Conservation (phyloP, 2,329 filamentous ascomycete species). For the Pestalotiopsis sp. region DNA sequence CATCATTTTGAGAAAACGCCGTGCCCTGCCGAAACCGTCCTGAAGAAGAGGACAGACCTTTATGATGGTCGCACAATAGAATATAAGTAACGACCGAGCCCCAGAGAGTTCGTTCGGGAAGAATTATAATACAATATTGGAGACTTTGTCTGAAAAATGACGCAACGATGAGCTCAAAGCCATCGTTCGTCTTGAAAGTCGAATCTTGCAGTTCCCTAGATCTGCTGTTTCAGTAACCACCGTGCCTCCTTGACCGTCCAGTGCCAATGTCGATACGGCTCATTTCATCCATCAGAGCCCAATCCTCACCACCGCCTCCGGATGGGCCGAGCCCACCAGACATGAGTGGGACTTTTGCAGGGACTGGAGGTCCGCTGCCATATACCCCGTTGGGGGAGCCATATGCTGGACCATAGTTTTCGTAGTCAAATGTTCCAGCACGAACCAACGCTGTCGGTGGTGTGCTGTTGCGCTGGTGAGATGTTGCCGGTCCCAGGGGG, state of each 20-base stretch:
- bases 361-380: slow-evolving; percentile 59
- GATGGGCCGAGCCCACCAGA: slow-evolving; percentile 37
- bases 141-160: neutral
- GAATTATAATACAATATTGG: neutral
- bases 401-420: slow-evolving; percentile 51
- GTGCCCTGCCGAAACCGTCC: neutral
- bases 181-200: neutral
- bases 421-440: slow-evolving; percentile 56
- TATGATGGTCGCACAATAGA: neutral
- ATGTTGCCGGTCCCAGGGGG: slow-evolving; percentile 56
- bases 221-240: slow-evolving; percentile 25
- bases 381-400: slow-evolving; percentile 33
- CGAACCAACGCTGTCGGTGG: slow-evolving; percentile 47
- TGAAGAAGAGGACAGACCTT: neutral
- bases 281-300: slow-evolving; percentile 72
- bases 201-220: neutral
- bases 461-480: slow-evolving; percentile 53
- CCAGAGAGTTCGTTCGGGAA: neutral
- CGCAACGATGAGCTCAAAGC: neutral
- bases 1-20: neutral
- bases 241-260: slow-evolving; percentile 56
- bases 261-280: slow-evolving; percentile 67
- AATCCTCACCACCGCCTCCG: slow-evolving; percentile 46
- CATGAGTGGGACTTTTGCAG: slow-evolving; percentile 68
- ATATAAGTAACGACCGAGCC: neutral